Evolutionary conservation across 306 rosid species (phyloP), one percentile per base, ranked within the genome.

Genomic region (Lathyrus aphaca): DNA sequence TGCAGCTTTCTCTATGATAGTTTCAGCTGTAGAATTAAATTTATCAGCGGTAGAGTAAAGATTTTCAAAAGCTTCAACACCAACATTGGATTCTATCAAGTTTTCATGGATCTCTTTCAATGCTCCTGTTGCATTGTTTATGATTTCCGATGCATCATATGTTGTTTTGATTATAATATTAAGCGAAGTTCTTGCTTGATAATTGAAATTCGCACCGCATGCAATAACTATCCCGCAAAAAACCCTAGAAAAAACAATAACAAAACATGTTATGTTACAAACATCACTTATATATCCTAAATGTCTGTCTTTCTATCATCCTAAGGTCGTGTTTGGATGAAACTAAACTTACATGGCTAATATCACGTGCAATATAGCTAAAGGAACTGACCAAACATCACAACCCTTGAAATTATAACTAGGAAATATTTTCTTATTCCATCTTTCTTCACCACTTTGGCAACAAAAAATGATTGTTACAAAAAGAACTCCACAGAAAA

Each of bases 161-260:
- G 93, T 89, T 16, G 92, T 88, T 37, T 78, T 79, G 14, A 85
- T 82, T 57, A 91, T 65, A 58, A 86, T 71, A 27, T 80, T 69
- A 73, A 85, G 84, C 13, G 89, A 81, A 15, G 67, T 73, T 51
- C 80, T 80, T 15, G 83, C 89, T 49, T 85, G 60, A 42, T 72
- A 83, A 67, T 84, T 60, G 68, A 86, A 86, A 21, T 76, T 86
- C 14, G 66, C 73, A 63, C 80, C 86, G 39, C 89, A 91, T 5
- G 72, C 93, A 12, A 88, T 40, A 25, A 79, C 89, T 57, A 91
- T 10, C 25, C 89, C 92, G 37, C 85, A 79, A 23, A 88, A 85
- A 72, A 57, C 85, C 68, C 96, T 91, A 80, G 7, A 51, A 69
- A 40, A 71, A 25, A 59, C 23, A 72, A 61, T 15, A 65, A 58